phyloP scores from a whole-genome alignment of 805 yeast species.

The Myxozyma udenii region DNA sequence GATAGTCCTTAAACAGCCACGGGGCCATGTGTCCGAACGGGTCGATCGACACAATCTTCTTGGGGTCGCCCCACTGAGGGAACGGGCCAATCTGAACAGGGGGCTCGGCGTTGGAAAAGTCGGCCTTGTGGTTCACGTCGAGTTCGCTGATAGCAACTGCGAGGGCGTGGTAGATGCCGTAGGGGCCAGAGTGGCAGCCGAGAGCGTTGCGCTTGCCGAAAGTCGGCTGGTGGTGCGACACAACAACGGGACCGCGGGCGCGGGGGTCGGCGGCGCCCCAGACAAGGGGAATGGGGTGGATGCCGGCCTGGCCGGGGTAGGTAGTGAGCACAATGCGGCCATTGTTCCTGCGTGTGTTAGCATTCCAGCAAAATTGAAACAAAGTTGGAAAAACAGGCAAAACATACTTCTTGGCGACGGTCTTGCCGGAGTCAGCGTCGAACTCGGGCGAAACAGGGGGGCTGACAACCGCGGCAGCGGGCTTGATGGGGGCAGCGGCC shows the following conservation, averaged over 20 bases:
- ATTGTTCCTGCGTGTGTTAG: not conserved
- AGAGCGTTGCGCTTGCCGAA: constrained; percentile 52
- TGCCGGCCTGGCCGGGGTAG: constrained; percentile 49
- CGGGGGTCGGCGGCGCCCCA: constrained; percentile 55
- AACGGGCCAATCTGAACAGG: constrained; percentile 55
- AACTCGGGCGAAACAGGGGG: constrained; percentile 27
- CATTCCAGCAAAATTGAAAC: not conserved
- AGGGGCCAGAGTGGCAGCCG: constrained; percentile 65
- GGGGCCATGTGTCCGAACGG: constrained; percentile 68
- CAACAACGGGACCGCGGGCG: constrained; percentile 52
- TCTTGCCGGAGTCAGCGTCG: constrained; percentile 5
- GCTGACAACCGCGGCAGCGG: constrained; percentile 14
- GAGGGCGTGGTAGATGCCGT: constrained; percentile 61
- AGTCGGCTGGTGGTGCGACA: constrained; percentile 51
- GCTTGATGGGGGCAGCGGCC: constrained; percentile 7
- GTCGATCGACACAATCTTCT: constrained; percentile 62
- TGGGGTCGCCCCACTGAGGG: constrained; percentile 53
- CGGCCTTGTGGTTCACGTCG: constrained; percentile 52
- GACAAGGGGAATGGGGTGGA: constrained; percentile 48
- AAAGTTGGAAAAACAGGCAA: not conserved
- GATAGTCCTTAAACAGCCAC: constrained; percentile 50
- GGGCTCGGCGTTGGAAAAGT: constrained; percentile 63
- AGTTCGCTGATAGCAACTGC: constrained; percentile 62
- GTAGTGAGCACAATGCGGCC: constrained; percentile 50
- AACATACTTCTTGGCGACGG: not conserved